Evolutionary conservation across 2,329 filamentous ascomycete genomes (phyloP).

Genomic region (Dactylellina haptotyla): DNA sequence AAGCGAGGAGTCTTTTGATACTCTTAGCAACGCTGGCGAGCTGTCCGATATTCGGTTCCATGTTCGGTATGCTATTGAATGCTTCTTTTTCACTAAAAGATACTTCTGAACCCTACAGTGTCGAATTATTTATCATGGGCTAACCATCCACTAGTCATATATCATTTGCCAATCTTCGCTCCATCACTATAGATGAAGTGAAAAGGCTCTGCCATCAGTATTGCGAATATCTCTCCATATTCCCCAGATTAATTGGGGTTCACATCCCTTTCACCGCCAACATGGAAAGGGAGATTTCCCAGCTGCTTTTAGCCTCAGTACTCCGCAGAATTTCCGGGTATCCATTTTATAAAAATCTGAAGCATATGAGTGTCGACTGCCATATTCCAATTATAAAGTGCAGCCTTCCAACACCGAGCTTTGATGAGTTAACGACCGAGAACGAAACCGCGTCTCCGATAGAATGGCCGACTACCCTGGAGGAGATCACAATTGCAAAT

Average conservation of each 20-base stretch:
- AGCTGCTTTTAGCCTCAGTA: not conserved
- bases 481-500: too few species aligned
- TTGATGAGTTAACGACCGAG: too few species aligned
- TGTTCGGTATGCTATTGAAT: not conserved
- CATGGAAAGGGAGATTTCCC: not conserved
- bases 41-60: not conserved
- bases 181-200: not conserved
- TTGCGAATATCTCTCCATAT: not conserved
- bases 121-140: not conserved
- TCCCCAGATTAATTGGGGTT: not conserved
- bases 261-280: not conserved
- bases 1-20: not conserved
- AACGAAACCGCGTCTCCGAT: too few species aligned
- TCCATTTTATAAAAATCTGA: not conserved
- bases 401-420: too few species aligned
- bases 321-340: not conserved
- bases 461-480: too few species aligned
- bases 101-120: not conserved
- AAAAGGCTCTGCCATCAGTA: not conserved
- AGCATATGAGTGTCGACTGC: not conserved
- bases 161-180: not conserved
- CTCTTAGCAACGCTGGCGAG: not conserved
- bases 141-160: not conserved
- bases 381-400: not conserved
- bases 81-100: not conserved